Base-by-base conservation (phyloP, 2,329 filamentous ascomycete species). In the Fusarium pininemorale region DNA sequence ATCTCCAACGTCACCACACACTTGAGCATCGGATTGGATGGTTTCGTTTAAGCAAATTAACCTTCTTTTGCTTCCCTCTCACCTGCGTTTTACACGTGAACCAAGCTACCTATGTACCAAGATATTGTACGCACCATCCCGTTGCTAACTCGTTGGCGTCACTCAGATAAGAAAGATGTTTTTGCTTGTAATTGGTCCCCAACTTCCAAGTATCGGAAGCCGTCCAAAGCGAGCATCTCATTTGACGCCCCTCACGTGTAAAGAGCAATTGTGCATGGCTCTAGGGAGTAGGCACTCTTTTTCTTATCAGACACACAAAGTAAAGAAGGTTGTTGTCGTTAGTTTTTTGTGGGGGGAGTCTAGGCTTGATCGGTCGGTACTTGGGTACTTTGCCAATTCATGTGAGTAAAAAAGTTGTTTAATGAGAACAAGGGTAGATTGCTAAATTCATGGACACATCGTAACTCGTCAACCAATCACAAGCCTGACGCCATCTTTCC, bases 361-460 rank as follows among this genome's bases (percentile, higher is more conserved):
- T 37, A 71, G 66, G 70, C 63, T 74, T 44, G 59, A 54, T 70
- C 57, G 68, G 59, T 70, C 57, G 68, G 59, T 74, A 67, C 63
- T 44, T 51, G 18, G 56, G 41, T 58, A 58, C 56, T 50, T 35
- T 24, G 51, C 32, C 60, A 60, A 61, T 75, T 75, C 65, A 37
- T 65, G 64, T 75, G 73, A 74, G 70, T 75, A 73, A 75, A 75
- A 75, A 53, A 28, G 57, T 73, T 74, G 42, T 72, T 75, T 72
- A 75, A 75, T 75, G 55, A 66, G 66, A 75, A 75, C 60, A 62
- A 37, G 60, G 54, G 47, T 45, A 24, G 35, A 59, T 75, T 75
- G 67, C 70, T 75, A 75, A 75, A 64, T 66, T 56, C 66, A 57
- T 63, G 41, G 69, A 75, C 72, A 73, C 42, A 74, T 74, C 28